Evolutionary conservation across 2,329 filamentous ascomycete genomes (phyloP).

Genomic region (Xylariaceae sp.): DNA sequence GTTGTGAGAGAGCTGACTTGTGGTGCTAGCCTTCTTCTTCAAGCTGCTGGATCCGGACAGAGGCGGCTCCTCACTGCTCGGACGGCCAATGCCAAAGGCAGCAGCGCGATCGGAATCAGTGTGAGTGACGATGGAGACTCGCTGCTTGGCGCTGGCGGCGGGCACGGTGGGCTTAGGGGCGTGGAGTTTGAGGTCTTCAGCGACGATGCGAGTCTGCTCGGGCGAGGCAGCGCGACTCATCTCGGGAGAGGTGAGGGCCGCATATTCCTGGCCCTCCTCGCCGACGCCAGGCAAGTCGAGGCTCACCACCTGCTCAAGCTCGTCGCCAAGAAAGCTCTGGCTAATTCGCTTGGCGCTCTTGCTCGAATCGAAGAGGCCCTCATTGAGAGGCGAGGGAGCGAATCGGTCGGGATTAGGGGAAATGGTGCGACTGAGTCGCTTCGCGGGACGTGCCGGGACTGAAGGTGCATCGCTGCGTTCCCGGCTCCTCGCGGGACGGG

Average conservation of each 20-base stretch:
- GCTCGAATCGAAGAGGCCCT: constrained; percentile 49
- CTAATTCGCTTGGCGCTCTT: constrained; percentile 38
- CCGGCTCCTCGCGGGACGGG: constrained; percentile 48
- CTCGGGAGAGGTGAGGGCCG: constrained; percentile 45
- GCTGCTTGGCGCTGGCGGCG: constrained; percentile 72
- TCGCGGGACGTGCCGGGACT: constrained; percentile 70
- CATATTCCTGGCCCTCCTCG: constrained; percentile 87
- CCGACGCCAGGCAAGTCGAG: constrained; percentile 80
- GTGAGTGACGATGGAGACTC: constrained; percentile 77
- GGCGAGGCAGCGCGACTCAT: constrained; percentile 42
- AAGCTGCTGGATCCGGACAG: constrained; percentile 45
- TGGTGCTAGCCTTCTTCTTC: constrained; percentile 57
- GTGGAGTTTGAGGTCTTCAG: constrained; percentile 76
- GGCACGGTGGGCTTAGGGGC: constrained; percentile 85
- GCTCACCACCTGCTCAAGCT: constrained; percentile 61
- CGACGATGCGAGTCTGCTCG: constrained; percentile 71
- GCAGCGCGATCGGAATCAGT: constrained; percentile 87
- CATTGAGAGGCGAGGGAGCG: constrained; percentile 81
- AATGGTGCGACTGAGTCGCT: constrained; percentile 65
- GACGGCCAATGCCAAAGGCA: constrained; percentile 74
- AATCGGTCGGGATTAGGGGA: constrained; percentile 75
- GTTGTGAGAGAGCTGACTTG: constrained; percentile 45
- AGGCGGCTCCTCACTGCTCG: constrained; percentile 50
- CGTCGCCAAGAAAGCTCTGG: constrained; percentile 37
- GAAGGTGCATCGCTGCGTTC: constrained; percentile 50